Conservation (phyloP, 768 basidiomycete genomes). For the Leccinum boreale region DNA sequence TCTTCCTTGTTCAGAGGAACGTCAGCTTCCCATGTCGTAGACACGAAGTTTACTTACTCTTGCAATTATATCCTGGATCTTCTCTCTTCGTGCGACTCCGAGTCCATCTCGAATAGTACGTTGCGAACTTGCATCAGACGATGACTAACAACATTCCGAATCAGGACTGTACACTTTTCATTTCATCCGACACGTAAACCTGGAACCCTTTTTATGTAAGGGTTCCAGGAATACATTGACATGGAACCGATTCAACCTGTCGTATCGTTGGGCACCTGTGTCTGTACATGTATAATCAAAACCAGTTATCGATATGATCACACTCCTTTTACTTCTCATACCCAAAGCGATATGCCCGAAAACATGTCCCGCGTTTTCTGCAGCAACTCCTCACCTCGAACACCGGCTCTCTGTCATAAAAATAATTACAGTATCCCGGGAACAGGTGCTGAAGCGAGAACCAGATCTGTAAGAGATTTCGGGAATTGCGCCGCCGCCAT, state of each 20-base stretch:
- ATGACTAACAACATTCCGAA: too few species aligned
- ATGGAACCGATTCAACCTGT: too few species aligned
- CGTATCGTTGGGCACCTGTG: too few species aligned
- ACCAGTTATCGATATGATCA: too few species aligned
- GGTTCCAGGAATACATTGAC: too few species aligned
- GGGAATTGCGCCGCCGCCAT: not conserved
- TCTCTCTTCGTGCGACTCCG: slow-evolving; percentile 83
- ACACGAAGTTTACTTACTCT: slow-evolving; percentile 49
- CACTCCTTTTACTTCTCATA: too few species aligned
- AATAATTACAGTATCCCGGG: slow-evolving; percentile 35
- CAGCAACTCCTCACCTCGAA: slow-evolving; percentile 16
- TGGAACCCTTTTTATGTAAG: too few species aligned
- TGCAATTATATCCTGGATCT: slow-evolving; percentile 97
- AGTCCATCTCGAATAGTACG: slow-evolving; percentile 65
- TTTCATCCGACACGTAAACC: too few species aligned
- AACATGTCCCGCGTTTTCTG: slow-evolving; percentile 17
- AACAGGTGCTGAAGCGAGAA: slow-evolving; percentile 34
- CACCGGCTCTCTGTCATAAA: slow-evolving; percentile 14
- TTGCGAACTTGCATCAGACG: slow-evolving; percentile 69
- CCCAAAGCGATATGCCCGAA: slow-evolving; percentile 6
- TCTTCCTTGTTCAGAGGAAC: slow-evolving; percentile 84
- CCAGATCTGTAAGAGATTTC: slow-evolving; percentile 25
- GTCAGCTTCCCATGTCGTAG: too few species aligned
- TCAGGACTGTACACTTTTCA: too few species aligned
- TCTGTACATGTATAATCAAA: too few species aligned